Percentiles rank a stretch among this genome's conserved stretches.
phyloP scores from a whole-genome alignment of 2,329 filamentous ascomycete species.

The Ophiostoma tasmaniense region DNA sequence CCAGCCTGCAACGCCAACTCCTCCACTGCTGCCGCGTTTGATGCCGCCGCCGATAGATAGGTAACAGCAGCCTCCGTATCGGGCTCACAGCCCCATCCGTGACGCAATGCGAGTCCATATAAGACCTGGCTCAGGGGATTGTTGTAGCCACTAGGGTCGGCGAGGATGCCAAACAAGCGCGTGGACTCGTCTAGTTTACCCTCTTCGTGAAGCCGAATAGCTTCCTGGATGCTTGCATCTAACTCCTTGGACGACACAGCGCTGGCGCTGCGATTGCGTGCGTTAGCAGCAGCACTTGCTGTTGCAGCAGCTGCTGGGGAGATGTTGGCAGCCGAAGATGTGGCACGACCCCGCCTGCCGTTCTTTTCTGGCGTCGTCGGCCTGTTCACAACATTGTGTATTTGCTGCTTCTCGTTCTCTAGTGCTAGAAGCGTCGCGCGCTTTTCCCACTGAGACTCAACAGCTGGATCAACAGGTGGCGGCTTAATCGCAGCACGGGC shows the following conservation, averaged over 20 bases:
- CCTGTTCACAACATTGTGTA: conserved; percentile 29
- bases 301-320: conserved; percentile 21
- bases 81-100: conserved; percentile 82
- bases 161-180: conserved; percentile 73
- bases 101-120: conserved; percentile 86
- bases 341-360: not conserved
- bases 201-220: conserved; percentile 85
- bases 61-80: conserved; percentile 66
- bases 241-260: conserved; percentile 43
- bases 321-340: conserved; percentile 5
- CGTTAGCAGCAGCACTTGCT: conserved; percentile 13
- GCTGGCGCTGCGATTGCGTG: conserved; percentile 21
- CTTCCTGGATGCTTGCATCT: conserved; percentile 77
- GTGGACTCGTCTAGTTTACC: conserved; percentile 75
- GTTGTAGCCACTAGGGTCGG: conserved; percentile 74
- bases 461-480: conserved; percentile 12
- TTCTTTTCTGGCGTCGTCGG: conserved; percentile 31
- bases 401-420: conserved; percentile 41
- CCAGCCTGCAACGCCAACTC: conserved; percentile 76
- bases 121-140: conserved; percentile 93
- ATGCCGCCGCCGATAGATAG: conserved; percentile 80
- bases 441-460: conserved; percentile 81
- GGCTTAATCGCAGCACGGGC: not conserved
- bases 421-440: conserved; percentile 81
- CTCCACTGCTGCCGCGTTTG: conserved; percentile 83